Evolutionary conservation across 2,329 filamentous ascomycete genomes (phyloP).

Genomic region (Paraphaeosphaeria minitans): DNA sequence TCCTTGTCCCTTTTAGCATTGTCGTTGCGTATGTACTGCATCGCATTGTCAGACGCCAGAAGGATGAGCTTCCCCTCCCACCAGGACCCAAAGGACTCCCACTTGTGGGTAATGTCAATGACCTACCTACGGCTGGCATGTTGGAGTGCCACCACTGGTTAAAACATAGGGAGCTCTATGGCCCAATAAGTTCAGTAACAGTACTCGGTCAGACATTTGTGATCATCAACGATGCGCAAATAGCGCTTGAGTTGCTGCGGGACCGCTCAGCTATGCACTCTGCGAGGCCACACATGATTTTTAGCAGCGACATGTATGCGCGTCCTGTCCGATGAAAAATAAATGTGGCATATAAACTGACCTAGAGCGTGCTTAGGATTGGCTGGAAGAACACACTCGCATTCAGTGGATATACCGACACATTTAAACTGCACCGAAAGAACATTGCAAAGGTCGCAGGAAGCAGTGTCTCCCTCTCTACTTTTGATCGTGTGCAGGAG

Average conservation of each 20-base stretch:
- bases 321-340: not conserved
- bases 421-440: conserved; percentile 28
- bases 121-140: conserved; percentile 50
- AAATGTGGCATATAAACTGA: conserved; percentile 6
- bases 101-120: conserved; percentile 56
- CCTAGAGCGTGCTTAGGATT: conserved; percentile 10
- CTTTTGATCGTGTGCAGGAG: conserved; percentile 30
- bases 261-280: conserved; percentile 32
- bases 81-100: conserved; percentile 58
- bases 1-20: conserved; percentile 13
- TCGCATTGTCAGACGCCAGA: not conserved
- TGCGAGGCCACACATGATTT: conserved; percentile 22
- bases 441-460: conserved; percentile 30
- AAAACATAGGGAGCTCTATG: conserved; percentile 43
- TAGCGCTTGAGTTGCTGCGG: conserved; percentile 31
- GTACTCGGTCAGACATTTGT: conserved; percentile 37
- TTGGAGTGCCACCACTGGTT: conserved; percentile 53
- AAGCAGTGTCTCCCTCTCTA: conserved; percentile 20
- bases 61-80: conserved; percentile 43
- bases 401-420: conserved; percentile 22
- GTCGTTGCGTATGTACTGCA: conserved; percentile 19
- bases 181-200: conserved; percentile 41
- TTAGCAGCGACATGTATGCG: conserved; percentile 26
- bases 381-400: conserved; percentile 28
- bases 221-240: conserved; percentile 34